Evolutionary conservation across 176 grass and related monocot species (phyloP).

Genomic region (Poa pratensis): DNA sequence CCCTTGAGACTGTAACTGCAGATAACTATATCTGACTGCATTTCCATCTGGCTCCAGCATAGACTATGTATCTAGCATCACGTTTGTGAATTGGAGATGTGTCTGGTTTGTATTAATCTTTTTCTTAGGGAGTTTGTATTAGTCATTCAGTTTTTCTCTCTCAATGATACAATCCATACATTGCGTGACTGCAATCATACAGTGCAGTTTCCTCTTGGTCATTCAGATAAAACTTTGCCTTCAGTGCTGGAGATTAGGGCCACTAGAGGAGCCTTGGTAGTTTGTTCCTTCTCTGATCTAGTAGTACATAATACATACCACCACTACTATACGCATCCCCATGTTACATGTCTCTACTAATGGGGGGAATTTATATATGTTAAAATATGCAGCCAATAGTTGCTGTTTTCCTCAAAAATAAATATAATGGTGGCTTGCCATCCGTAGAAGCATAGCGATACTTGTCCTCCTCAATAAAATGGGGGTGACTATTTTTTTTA

Average conservation of each 20-base stretch:
- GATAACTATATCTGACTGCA: slow-evolving; percentile 3
- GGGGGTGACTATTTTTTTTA: background rate
- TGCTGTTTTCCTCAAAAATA: background rate
- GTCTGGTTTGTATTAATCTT: background rate
- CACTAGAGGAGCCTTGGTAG: background rate
- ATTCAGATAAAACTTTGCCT: background rate
- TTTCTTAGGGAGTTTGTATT: background rate
- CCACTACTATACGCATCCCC: background rate
- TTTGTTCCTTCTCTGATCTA: background rate
- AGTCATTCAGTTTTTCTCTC: background rate
- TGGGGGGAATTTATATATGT: too few relatives aligned
- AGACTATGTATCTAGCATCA: background rate
- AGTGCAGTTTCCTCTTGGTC: background rate
- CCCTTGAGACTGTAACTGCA: background rate
- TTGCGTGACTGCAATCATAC: too few relatives aligned
- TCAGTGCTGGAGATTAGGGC: background rate
- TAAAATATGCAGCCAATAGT: too few relatives aligned
- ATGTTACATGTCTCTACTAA: background rate
- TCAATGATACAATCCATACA: background rate
- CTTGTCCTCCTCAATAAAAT: background rate
- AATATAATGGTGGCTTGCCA: background rate
- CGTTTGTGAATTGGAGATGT: background rate
- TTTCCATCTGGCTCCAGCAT: background rate
- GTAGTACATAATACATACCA: background rate
- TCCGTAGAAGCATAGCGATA: background rate